Evolutionary conservation across 805 yeast species (phyloP), one percentile per base, ranked within the genome.

Genomic region (Saturnispora zaruensis): DNA sequence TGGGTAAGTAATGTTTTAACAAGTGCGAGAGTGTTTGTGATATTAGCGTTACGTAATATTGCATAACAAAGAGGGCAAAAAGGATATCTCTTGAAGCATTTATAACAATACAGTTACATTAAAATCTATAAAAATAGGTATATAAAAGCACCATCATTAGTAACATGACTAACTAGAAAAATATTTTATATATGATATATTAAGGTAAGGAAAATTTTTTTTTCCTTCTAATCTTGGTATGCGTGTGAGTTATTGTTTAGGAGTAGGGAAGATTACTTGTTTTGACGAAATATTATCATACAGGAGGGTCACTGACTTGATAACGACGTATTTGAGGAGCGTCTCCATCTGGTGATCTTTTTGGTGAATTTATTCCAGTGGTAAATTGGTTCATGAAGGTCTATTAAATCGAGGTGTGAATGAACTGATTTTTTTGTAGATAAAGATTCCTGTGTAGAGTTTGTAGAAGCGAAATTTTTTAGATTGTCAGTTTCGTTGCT

Each of bases 261-360:
- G 13, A 28, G 32, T 28, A 11, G 13, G 32, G 33, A 14, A 32
- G 21, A 32, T 20, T 34, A 5, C 25, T 13, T 13, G 21, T 21
- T 11, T 18, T 18, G 13, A 14, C 6, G 28, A 26, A 36, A n/a
- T 28, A 28, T 28, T 28, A 28, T 28, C 32, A 14, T 28, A 13
- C 14, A 16, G 14, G 16, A 6, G 18, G 4, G 14, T 18, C 13
- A 24, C 20, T 26, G 8, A n/a, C 25, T 26, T 18, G 28, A 34
- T 25, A 48, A 36, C 5, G 62, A 57, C 32, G 61, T 48, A 51
- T 54, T 59, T 2, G 69, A 63, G 13, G 61, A 52, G 30, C 68
- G 52, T 51, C 65, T 59, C 67, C 66, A 51, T 34, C 42, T 61
- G 41, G 57, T 60, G n/a, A 64, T 53, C 44, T 61, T 64, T 36